Evolutionary conservation across 169 alveolate species (phyloP).

Genomic region (Babesia caballi): DNA sequence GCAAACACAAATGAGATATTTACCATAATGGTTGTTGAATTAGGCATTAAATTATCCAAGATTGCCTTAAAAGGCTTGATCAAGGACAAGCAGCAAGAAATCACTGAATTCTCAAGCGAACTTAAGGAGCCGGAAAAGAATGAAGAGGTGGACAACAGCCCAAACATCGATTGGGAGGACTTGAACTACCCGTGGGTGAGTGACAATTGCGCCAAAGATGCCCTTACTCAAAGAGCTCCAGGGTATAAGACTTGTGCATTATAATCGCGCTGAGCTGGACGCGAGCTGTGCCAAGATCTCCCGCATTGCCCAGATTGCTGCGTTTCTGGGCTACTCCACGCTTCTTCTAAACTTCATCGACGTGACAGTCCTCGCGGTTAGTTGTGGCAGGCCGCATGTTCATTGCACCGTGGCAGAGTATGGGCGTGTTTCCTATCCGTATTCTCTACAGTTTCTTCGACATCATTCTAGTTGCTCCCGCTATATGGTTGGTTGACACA

Average conservation of each 20-base stretch:
- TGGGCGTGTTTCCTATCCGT: conserved; percentile 11
- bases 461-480: conserved; percentile 20
- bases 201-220: neutral
- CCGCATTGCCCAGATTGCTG: neutral
- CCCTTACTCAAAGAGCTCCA: neutral
- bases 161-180: conserved; percentile 10
- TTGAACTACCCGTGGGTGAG: conserved; percentile 45
- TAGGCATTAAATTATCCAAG: neutral
- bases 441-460: conserved; percentile 35
- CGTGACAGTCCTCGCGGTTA: conserved; percentile 33
- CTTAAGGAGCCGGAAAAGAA: neutral
- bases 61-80: neutral
- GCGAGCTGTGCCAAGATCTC: neutral
- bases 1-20: no score
- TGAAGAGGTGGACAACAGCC: neutral
- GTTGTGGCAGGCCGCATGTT: neutral
- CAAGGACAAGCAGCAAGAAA: neutral
- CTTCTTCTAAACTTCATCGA: conserved; percentile 10
- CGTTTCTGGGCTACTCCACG: conserved; percentile 12
- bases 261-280: conserved; percentile 7
- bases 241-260: conserved; percentile 44
- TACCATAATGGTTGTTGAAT: neutral
- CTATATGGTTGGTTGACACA: conserved; percentile 18
- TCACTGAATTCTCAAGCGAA: neutral
- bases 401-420: neutral